A percentile compares a stretch with the other conserved stretches of the same genome.
phyloP scores from a whole-genome alignment of 106 monocot genomes.

The Dactylorhiza incarnata region DNA sequence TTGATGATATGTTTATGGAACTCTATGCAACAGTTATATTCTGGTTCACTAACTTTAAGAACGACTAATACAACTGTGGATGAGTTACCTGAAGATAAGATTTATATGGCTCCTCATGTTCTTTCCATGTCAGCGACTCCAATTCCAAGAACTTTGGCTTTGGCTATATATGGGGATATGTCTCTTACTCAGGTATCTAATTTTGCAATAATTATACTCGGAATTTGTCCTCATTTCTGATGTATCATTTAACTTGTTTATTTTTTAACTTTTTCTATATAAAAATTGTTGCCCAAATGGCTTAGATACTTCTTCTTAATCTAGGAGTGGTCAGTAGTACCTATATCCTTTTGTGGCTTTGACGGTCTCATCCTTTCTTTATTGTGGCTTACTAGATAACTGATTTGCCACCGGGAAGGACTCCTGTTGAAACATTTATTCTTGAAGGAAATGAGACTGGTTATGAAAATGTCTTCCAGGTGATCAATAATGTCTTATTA shows the following conservation, averaged over 20 bases:
- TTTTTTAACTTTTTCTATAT: background rate
- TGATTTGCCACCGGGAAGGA: constrained; percentile 80
- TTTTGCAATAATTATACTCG: background rate
- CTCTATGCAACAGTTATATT: constrained; percentile 51
- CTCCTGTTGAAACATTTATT: constrained; percentile 58
- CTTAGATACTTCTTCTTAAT: background rate
- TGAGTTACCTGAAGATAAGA: constrained; percentile 30
- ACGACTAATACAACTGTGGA: constrained; percentile 6
- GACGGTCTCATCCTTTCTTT: background rate
- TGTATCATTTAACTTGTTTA: background rate
- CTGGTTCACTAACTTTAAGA: constrained; percentile 27
- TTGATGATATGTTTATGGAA: background rate
- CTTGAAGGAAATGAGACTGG: constrained; percentile 78
- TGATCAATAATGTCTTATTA: background rate
- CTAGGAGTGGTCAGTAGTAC: background rate
- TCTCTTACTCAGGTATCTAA: constrained; percentile 78
- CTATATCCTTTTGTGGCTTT: too few species aligned
- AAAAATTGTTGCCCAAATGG: too few species aligned
- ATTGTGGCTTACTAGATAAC: constrained; percentile 52
- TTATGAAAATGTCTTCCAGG: constrained; percentile 77
- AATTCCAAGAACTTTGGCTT: constrained; percentile 90
- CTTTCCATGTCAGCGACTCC: constrained; percentile 97
- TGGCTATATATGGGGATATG: constrained; percentile 93
- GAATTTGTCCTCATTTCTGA: background rate
- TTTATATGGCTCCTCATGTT: constrained; percentile 92